Conservation (phyloP, 495 filamentous ascomycete genomes). For the Letharia lupina region DNA sequence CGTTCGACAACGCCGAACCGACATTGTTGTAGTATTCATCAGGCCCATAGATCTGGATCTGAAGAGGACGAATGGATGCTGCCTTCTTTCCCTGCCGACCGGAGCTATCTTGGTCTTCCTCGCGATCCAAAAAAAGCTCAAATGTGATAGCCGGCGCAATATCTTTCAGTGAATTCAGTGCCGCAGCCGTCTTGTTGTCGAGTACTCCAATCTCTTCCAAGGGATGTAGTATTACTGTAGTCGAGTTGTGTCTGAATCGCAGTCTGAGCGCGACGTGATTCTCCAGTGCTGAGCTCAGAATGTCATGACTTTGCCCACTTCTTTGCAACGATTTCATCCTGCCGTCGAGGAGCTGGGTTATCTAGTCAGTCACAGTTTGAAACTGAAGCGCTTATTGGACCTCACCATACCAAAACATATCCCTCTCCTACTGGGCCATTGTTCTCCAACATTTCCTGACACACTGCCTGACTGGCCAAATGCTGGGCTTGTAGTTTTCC, state of each 20-base stretch:
- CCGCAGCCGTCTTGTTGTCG: neutral
- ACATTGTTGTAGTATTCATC: conserved; percentile 18
- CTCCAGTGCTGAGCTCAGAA: neutral
- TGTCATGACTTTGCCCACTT: neutral
- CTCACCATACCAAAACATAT: conserved; percentile 15
- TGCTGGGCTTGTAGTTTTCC: neutral
- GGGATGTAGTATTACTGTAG: conserved; percentile 1
- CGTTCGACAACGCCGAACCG: conserved; percentile 26
- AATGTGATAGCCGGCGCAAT: conserved; percentile 1
- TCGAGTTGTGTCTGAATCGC: conserved; percentile 3
- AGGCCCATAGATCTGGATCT: conserved; percentile 34
- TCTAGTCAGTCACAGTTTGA: neutral
- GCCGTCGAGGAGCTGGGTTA: neutral
- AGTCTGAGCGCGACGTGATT: neutral
- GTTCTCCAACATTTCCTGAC: neutral
- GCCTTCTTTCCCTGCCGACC: neutral
- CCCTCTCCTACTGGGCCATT: neutral
- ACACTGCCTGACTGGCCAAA: neutral
- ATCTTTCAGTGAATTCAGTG: conserved; percentile 1
- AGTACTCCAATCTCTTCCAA: conserved; percentile 14
- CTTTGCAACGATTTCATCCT: neutral
- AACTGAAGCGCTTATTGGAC: neutral
- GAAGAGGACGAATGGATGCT: conserved; percentile 21
- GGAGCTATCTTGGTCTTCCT: neutral
- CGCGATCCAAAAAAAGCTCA: conserved; percentile 1